These are phyloP conservation scores for Dioscorea cayenensis DNA, from an alignment of 116 monocot genomes.

Conservation along the genomic window DNA sequence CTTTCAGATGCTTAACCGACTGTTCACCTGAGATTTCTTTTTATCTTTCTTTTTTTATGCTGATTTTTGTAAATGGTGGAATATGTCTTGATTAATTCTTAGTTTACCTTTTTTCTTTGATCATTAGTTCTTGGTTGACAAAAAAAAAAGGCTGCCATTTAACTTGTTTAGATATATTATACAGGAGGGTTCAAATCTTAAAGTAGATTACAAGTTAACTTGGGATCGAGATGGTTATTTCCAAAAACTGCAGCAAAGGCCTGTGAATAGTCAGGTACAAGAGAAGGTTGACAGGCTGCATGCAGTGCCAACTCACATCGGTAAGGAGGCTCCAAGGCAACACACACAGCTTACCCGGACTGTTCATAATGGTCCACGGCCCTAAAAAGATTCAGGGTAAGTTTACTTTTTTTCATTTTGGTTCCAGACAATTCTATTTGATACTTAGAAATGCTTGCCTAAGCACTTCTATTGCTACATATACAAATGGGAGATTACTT, in stretches of 20 bases:
- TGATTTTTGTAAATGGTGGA: background rate
- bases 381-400: constrained; percentile 77
- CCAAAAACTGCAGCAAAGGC: constrained; percentile 26
- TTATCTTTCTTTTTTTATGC: background rate
- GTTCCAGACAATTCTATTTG: background rate
- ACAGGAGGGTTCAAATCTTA: constrained; percentile 94
- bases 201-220: constrained; percentile 76
- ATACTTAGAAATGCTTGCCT: background rate
- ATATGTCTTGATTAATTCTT: background rate
- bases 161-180: constrained; percentile 1
- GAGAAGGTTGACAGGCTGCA: constrained; percentile 19
- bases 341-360: constrained; percentile 19
- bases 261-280: constrained; percentile 22
- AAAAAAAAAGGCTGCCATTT: background rate
- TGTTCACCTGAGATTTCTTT: background rate
- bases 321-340: constrained; percentile 27
- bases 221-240: constrained; percentile 75
- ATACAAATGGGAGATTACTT: background rate
- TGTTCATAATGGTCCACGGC: constrained; percentile 19
- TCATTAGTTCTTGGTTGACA: background rate
- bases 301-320: constrained; percentile 9
- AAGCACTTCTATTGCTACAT: background rate
- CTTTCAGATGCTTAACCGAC: background rate
- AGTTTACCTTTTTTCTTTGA: background rate
- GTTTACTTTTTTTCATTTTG: background rate